Conservation (phyloP, 352 stramenopile species). For the Globisporangium paroecandrum region DNA sequence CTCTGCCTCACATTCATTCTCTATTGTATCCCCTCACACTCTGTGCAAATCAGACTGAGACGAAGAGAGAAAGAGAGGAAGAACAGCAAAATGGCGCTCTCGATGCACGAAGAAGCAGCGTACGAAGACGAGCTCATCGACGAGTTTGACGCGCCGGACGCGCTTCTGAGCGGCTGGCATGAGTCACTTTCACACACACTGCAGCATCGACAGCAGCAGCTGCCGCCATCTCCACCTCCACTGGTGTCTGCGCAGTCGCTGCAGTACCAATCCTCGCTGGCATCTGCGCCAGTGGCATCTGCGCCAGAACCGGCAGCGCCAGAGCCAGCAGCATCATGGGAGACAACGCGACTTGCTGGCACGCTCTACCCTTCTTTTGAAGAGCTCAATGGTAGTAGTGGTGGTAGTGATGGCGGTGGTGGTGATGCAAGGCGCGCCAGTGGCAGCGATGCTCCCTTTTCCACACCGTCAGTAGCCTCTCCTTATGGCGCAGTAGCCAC, state of each 20-base stretch:
- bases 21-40: neutral
- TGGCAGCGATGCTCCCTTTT: neutral
- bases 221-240: neutral
- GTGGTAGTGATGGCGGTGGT: neutral
- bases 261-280: neutral
- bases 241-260: slow-evolving; percentile 9
- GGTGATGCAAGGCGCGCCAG: neutral
- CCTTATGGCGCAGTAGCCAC: neutral
- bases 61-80: neutral
- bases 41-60: neutral
- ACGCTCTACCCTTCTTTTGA: slow-evolving; percentile 3
- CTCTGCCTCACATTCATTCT: slow-evolving; percentile 2
- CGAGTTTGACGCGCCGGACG: slow-evolving; percentile 44
- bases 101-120: slow-evolving; percentile 20
- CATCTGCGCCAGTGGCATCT: neutral
- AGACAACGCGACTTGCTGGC: neutral
- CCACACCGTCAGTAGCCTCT: no score
- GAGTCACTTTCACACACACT: no score
- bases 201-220: neutral
- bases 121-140: slow-evolving; percentile 62
- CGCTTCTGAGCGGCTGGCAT: neutral
- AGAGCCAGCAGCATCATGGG: neutral
- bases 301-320: neutral
- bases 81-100: neutral
- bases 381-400: neutral